Conservation (phyloP, 2,329 filamentous ascomycete species). For the Talaromyces sp. region DNA sequence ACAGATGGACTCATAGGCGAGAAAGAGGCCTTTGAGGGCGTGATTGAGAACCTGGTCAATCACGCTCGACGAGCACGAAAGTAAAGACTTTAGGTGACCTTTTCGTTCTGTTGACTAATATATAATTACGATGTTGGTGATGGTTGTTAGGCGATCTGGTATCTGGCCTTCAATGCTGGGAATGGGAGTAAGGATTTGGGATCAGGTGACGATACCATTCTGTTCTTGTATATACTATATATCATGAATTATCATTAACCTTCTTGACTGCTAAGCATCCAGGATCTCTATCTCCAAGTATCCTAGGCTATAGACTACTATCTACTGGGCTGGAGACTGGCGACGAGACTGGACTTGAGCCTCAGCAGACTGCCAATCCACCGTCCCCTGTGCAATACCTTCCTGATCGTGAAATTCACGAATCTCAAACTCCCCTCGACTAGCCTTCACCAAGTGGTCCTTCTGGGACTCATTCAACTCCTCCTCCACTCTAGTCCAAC, state of each 20-base stretch:
- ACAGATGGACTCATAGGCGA: constrained; percentile 85
- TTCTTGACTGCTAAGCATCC: neutral
- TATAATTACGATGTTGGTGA: constrained; percentile 2
- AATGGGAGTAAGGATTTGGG: neutral
- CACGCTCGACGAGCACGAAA: constrained; percentile 83
- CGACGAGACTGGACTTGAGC: neutral
- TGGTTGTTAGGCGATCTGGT: neutral
- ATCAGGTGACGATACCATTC: neutral
- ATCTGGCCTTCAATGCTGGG: neutral
- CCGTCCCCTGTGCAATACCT: neutral
- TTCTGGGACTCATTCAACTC: neutral
- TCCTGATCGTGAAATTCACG: neutral
- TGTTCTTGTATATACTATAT: constrained; percentile 13
- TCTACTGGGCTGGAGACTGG: neutral
- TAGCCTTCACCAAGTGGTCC: neutral
- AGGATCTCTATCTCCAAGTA: neutral
- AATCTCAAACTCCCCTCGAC: neutral
- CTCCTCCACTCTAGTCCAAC: neutral
- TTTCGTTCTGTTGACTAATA: neutral
- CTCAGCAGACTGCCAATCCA: constrained; percentile 3
- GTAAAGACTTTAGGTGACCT: constrained; percentile 39
- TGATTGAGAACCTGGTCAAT: constrained; percentile 94
- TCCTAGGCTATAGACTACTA: neutral
- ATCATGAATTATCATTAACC: neutral
- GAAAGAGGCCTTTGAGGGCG: constrained; percentile 89